Evolutionary conservation across 768 basidiomycete genomes (phyloP).

Genomic region (Leccinum arenicola): DNA sequence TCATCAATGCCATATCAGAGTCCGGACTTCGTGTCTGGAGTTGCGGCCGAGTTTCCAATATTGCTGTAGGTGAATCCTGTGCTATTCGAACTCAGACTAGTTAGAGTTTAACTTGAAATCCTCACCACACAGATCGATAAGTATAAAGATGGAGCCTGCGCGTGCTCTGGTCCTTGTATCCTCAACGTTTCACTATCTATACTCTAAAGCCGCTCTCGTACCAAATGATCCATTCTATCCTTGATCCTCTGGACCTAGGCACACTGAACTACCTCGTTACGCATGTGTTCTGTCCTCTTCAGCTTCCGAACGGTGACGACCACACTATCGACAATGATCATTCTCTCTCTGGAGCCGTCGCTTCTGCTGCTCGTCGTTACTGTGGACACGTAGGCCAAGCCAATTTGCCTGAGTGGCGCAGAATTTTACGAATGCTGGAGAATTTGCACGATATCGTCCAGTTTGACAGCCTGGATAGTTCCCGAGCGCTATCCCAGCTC

Average conservation of each 20-base stretch:
- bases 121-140: not conserved
- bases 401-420: not conserved
- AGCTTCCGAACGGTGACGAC: conserved; percentile 35
- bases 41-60: not conserved
- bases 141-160: not conserved
- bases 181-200: not conserved
- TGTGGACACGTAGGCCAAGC: not conserved
- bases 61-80: not conserved
- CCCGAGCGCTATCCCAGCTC: conserved; percentile 4
- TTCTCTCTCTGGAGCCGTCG: conserved; percentile 23
- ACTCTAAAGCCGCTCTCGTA: not conserved
- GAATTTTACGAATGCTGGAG: not conserved
- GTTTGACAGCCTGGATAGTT: conserved; percentile 9
- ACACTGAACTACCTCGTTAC: conserved; percentile 28
- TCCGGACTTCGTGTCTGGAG: not conserved
- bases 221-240: not conserved
- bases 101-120: not conserved
- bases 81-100: not conserved
- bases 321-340: conserved; percentile 22
- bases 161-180: not conserved
- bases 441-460: conserved; percentile 1
- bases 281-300: conserved; percentile 38
- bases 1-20: too few species aligned
- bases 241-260: not conserved
- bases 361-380: conserved; percentile 20